A percentile compares a stretch with the other conserved stretches of the same genome.
Conservation (phyloP, 73 alveolate genomes). For the Paramecium pentaurelia region DNA sequence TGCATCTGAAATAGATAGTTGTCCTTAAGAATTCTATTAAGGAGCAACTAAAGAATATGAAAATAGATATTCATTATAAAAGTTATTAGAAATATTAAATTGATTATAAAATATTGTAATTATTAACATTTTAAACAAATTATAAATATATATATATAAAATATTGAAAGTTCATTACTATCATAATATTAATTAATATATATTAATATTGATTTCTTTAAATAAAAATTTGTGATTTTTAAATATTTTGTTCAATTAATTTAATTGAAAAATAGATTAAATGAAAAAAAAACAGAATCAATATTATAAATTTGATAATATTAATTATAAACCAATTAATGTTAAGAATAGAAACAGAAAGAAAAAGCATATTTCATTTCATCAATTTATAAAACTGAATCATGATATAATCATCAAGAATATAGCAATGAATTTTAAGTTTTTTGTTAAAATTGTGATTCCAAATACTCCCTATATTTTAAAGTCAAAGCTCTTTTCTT, state of each 20-base stretch:
- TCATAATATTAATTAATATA: no score
- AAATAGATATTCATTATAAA: background rate
- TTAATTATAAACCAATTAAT: background rate
- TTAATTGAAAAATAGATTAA: no score
- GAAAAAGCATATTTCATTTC: background rate
- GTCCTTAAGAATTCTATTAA: background rate
- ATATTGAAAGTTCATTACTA: background rate
- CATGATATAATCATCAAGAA: constrained; percentile 1
- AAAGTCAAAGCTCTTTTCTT: constrained; percentile 6
- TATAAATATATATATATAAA: background rate
- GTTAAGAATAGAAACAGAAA: background rate
- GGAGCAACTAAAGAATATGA: background rate
- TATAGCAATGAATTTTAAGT: background rate
- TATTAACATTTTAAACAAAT: background rate
- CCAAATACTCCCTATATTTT: background rate
- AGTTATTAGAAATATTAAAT: background rate
- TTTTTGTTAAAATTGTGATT: background rate
- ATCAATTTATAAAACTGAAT: background rate
- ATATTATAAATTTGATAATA: no score
- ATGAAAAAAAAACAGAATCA: no score
- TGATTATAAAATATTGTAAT: background rate
- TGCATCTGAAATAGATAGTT: background rate
- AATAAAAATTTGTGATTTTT: no score
- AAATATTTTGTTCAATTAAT: no score
- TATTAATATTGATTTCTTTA: no score